Base-by-base conservation (phyloP, 768 basidiomycete genomes). In the Rickenella mellea region DNA sequence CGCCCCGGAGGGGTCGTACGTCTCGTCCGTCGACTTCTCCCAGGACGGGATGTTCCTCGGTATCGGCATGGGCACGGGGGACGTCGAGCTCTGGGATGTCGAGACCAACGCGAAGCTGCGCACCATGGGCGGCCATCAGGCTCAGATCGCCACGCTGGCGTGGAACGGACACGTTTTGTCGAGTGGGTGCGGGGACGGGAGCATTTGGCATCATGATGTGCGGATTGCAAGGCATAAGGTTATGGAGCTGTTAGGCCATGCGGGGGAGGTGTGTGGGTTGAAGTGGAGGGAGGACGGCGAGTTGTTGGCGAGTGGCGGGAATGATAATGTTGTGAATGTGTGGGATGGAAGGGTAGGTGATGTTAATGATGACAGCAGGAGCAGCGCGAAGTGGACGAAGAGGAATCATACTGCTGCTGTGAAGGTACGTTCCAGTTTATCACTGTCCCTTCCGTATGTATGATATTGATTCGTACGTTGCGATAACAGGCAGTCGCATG, bases 281-380 rank as follows among this genome's bases (percentile, higher is more conserved):
- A 81, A 80, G 44, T 98, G 92, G 92, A 70, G 92, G 35, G 56
- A 69, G 2, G 93, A 93, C 50, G 90, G 92, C 0, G 83, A 91
- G 59, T 67, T 94, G 15, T 70, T 99, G 19, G 94, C 94, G 0
- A 91, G 88, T 50, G 94, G 94, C 2, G 94, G 92, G 0, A 96
- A 98, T 55, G 96, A 98, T 60, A 97, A 98, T 49, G 91, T 96
- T 15, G 92, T 98, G 41, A 94, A 96, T 55, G 83, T 96, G 39
- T 99, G 94, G 94, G 94, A 99, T 51, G 87, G 83, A 5, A 73
- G 87, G 42, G 67, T 86, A 0, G 76, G 77, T 0, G 74, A 77
- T 47, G n/a, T n/a, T n/a, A 24, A 74, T 14, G 78, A 73, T 2
- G n/a, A n/a, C n/a, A n/a, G n/a, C n/a, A n/a, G n/a, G n/a, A n/a